Base-by-base conservation (phyloP, 805 yeast genomes). In the Candida succiphila region DNA sequence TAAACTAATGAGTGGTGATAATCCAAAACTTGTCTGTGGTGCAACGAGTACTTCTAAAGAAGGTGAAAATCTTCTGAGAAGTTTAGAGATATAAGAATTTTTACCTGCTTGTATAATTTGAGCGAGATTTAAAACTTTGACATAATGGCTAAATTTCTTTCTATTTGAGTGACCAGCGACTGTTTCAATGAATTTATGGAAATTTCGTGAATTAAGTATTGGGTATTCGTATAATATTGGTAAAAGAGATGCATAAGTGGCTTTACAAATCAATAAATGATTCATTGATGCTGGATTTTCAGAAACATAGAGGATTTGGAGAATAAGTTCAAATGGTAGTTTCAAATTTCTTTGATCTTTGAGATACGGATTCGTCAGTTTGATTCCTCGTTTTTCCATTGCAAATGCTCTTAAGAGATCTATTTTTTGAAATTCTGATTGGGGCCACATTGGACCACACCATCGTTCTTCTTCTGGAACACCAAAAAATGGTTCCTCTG, bases 21-120 rank as follows among this genome's bases (percentile, higher is more conserved):
- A 69, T 0, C 98, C 98, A 61, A 92, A 89, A 59, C 94, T 81
- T 22, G 96, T 79, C 51, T 89, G 97, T 3, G 97, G 95, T 0
- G 97, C 96, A 7, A 82, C 70, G 46, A 92, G 87, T 9, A 66
- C 61, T 41, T 75, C 71, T 31, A 92, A 60, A 25, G 65, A 69
- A 15, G 66, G 53, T 7, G 87, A 71, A 35, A 95, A 83, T 27
- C 95, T 66, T 46, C 94, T 72, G 35, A 92, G 60, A 6, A 92
- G 52, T 42, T 83, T 79, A 0, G 96, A 85, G 10, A 89, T 86
- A 53, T 67, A 81, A 5, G 96, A 89, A 56, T 87, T 92, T 52
- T 84, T 87, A 10, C 97, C 97, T 25, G 85, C 69, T 55, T 92
- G 97, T 39, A 87, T 75, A 31, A 88, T 85, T 29, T 72, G 67